Percentiles rank a stretch among this genome's conserved stretches.
Evolutionary conservation across 352 stramenopile genomes (phyloP).

Genomic region (Phytophthora idaei): DNA sequence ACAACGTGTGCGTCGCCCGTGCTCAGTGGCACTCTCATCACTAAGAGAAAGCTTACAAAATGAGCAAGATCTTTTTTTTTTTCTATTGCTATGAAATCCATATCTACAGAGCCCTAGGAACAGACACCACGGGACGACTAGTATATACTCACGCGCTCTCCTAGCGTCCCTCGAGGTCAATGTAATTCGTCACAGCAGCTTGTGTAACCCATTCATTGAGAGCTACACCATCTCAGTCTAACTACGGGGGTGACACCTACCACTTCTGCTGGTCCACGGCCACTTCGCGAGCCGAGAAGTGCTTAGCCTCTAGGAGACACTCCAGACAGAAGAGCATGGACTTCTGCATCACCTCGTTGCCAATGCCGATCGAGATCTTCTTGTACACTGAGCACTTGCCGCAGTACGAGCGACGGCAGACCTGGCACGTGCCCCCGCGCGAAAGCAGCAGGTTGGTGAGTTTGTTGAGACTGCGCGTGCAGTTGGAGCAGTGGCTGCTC

Average conservation of each 20-base stretch:
- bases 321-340: slow-evolving; percentile 51
- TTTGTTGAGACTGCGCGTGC: slow-evolving; percentile 42
- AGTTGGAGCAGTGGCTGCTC: slow-evolving; percentile 42
- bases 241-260: slow-evolving; percentile 23
- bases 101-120: slow-evolving; percentile 34
- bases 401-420: slow-evolving; percentile 45
- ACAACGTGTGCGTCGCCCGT: not conserved
- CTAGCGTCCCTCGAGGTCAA: slow-evolving; percentile 19
- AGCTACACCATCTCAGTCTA: slow-evolving; percentile 28
- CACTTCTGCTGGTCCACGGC: slow-evolving; percentile 40
- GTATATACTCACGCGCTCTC: slow-evolving; percentile 28
- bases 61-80: not conserved
- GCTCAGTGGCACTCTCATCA: not conserved
- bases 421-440: slow-evolving; percentile 40
- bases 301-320: slow-evolving; percentile 47
- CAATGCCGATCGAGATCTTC: slow-evolving; percentile 46
- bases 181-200: slow-evolving; percentile 23
- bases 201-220: slow-evolving; percentile 26
- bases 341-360: slow-evolving; percentile 42
- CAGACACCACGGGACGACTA: slow-evolving; percentile 22
- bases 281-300: slow-evolving; percentile 38
- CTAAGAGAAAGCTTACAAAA: too few species aligned
- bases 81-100: slow-evolving; percentile 29
- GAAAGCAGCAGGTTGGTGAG: slow-evolving; percentile 40
- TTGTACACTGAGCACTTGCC: slow-evolving; percentile 52